phyloP scores from a whole-genome alignment of 202 grass and related monocot species.

The Setaria italica region DNA sequence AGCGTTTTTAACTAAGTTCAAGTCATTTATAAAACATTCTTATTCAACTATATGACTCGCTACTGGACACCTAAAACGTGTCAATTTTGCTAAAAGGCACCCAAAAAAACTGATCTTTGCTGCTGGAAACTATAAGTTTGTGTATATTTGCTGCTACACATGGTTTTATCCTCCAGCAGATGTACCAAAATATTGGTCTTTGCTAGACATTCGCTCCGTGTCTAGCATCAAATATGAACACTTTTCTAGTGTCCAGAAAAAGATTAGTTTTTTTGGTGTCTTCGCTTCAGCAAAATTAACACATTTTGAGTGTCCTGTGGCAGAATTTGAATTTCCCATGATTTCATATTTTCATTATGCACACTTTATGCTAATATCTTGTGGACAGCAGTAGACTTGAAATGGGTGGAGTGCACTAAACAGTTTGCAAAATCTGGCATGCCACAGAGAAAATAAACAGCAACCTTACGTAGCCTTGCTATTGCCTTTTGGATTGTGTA shows the following conservation, averaged over 20 bases:
- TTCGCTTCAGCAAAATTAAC: too few relatives aligned
- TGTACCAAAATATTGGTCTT: background rate
- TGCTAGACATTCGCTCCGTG: background rate
- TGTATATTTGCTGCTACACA: background rate
- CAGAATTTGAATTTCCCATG: too few relatives aligned
- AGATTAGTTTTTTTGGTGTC: too few relatives aligned
- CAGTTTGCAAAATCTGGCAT: too few relatives aligned
- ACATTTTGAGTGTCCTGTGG: too few relatives aligned
- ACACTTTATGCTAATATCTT: too few relatives aligned
- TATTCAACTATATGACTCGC: conserved; percentile 4
- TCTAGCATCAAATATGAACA: background rate
- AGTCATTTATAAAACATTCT: background rate
- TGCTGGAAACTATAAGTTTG: background rate
- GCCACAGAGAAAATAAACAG: too few relatives aligned
- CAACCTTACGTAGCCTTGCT: too few relatives aligned
- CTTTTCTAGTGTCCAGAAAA: background rate
- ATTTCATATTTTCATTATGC: too few relatives aligned
- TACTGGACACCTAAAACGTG: background rate
- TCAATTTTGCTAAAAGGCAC: background rate
- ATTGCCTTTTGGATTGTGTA: too few relatives aligned
- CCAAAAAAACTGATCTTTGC: background rate
- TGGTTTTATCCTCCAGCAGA: background rate
- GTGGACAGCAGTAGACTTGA: too few relatives aligned
- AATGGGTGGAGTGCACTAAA: too few relatives aligned
- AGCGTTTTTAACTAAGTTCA: conserved; percentile 1